Base-by-base conservation (phyloP, 352 stramenopile genomes). In the Pythium periplocum region DNA sequence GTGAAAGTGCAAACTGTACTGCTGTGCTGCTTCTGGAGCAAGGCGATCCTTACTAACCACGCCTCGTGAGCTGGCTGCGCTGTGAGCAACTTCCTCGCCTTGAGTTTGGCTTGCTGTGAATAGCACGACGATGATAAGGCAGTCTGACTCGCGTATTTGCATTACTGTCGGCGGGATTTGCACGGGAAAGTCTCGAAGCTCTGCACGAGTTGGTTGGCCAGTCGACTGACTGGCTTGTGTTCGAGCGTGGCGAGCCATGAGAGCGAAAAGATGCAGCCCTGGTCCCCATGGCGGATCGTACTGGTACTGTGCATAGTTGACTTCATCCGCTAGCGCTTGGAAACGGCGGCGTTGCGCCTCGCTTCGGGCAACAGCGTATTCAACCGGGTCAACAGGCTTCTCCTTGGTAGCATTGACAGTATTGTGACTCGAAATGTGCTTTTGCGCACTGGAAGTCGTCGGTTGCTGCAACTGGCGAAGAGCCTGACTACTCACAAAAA, bases 251-350 rank as follows among this genome's bases (percentile, higher is more conserved):
- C 42, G 40, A 8, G 66, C 68, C 34, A 87, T 61, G 2, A 72
- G 53, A 31, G 55, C 53, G 40, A 83, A 82, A 59, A 87, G 83
- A 7, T 55, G 66, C 47, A 87, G 57, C 6, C 77, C 75, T 42
- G 75, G 75, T 12, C 55, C 45, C 43, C 64, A 71, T 2, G 62
- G 61, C 1, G 65, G 35, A 0, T 71, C 60, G 26, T 71, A 63
- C 33, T 59, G 41, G 35, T 71, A 78, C 33, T 68, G 61, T 9
- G 58, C 44, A 53, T 68, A 87, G 58, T 71, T 84, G 2, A 65
- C 69, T 53, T 83, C 71, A 2, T 70, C 64, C 8, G 68, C 64
- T 1, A 82, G 58, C 30, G 46, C 45, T 30, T 75, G 62, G 30
- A 76, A 73, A 2, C 71, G 66, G 2, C 77, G 55, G 8, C 48